Percentiles rank a stretch among this genome's conserved stretches.
Evolutionary conservation across 805 yeast genomes (phyloP).

Genomic region (Saturnispora silvae): DNA sequence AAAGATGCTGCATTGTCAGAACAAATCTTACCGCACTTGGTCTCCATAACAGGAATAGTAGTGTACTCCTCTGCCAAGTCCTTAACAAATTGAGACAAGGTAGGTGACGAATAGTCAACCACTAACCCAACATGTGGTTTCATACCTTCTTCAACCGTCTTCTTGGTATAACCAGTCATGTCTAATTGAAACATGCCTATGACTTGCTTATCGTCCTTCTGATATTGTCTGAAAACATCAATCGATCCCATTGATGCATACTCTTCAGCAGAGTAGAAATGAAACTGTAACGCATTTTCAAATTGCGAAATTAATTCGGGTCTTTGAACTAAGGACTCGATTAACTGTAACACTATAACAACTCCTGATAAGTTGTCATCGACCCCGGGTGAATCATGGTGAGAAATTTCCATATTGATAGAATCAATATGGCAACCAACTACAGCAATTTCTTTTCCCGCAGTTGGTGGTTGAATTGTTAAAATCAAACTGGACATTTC

Average conservation of each 20-base stretch:
- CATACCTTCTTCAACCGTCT: slow-evolving; percentile 36
- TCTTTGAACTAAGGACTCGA: slow-evolving; percentile 20
- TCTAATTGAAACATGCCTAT: slow-evolving; percentile 89
- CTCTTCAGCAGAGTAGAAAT: slow-evolving; percentile 93
- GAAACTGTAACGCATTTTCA: slow-evolving; percentile 75
- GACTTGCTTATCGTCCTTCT: slow-evolving; percentile 37
- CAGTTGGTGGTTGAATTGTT: slow-evolving; percentile 29
- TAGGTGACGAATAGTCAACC: slow-evolving; percentile 51
- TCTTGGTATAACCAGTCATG: slow-evolving; percentile 74
- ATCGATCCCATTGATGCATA: slow-evolving; percentile 81
- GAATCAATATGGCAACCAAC: slow-evolving; percentile 91
- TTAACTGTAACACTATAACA: slow-evolving; percentile 60
- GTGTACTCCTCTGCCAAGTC: slow-evolving; percentile 52
- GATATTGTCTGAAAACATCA: slow-evolving; percentile 57
- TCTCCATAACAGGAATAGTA: slow-evolving; percentile 58
- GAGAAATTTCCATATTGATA: slow-evolving; percentile 47
- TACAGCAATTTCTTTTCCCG: slow-evolving; percentile 40
- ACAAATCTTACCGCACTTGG: slow-evolving; percentile 85
- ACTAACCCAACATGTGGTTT: slow-evolving; percentile 73
- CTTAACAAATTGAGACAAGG: slow-evolving; percentile 52
- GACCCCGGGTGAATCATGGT: slow-evolving; percentile 81
- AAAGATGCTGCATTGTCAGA: slow-evolving; percentile 86
- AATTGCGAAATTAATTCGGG: background rate
- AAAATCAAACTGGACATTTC: slow-evolving; percentile 68
- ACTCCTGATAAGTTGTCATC: slow-evolving; percentile 93